Evolutionary conservation across 495 filamentous ascomycete species (phyloP).

Genomic region (Penicillium soppii): DNA sequence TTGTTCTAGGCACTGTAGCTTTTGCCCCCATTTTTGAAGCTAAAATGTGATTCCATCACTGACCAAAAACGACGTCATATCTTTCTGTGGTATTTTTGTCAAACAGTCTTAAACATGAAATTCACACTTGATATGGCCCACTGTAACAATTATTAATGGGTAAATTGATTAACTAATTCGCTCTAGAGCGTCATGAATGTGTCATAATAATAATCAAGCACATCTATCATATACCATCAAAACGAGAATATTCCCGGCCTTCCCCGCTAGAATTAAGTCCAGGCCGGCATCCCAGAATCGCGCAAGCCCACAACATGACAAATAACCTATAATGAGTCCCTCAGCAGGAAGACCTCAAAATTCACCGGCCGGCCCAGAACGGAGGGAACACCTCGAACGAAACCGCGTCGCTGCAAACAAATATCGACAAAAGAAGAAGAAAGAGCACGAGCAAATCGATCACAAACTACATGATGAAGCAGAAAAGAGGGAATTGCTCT

Average conservation of each 20-base stretch:
- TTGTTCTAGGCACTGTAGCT: not conserved
- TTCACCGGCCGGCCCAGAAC: not conserved
- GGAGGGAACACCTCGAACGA: not conserved
- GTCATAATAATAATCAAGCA: not conserved
- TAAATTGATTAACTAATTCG: not conserved
- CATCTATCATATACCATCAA: not conserved
- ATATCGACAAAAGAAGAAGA: not conserved
- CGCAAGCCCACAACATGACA: not conserved
- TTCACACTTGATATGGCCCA: not conserved
- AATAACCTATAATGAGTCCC: not conserved
- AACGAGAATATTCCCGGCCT: not conserved
- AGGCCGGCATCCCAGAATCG: not conserved
- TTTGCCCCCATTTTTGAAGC: not conserved
- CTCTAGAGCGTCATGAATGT: not conserved
- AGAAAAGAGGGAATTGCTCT: not conserved
- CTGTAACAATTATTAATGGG: not conserved
- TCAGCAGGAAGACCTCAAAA: not conserved
- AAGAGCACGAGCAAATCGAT: not conserved
- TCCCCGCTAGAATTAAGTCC: not conserved
- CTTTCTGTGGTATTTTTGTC: not conserved
- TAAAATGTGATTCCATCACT: too few relatives aligned
- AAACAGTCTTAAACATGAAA: too few relatives aligned
- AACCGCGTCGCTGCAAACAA: not conserved
- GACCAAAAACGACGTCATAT: not conserved
- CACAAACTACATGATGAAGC: not conserved